Percentiles rank a stretch among this genome's conserved stretches.
phyloP scores from a whole-genome alignment of 345 rosid genomes.

The Gossypium raimondii region DNA sequence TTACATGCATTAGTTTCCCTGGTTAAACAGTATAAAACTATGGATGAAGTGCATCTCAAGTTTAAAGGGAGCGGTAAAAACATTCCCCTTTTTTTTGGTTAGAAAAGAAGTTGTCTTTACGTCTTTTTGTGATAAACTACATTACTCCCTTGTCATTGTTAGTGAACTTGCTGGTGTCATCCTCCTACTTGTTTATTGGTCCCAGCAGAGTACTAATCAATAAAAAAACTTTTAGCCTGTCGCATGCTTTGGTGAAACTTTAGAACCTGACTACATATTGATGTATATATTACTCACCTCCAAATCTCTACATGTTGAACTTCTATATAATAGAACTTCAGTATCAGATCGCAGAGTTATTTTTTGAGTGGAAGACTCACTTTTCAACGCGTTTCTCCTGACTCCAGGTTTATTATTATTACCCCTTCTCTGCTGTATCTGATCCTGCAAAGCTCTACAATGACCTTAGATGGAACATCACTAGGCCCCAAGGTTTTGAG shows the following conservation, averaged over 20 bases:
- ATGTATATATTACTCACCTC: neutral
- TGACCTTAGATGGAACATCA: constrained; percentile 97
- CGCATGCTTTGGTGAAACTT: constrained; percentile 8
- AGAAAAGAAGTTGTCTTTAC: neutral
- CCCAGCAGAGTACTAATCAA: neutral
- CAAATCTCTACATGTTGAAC: neutral
- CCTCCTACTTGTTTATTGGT: neutral
- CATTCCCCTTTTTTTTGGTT: neutral
- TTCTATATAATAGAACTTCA: neutral
- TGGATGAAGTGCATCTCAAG: constrained; percentile 2
- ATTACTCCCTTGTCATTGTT: neutral
- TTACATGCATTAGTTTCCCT: neutral
- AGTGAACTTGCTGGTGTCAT: neutral
- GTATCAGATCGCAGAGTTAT: neutral
- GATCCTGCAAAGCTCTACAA: constrained; percentile 95
- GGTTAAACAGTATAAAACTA: neutral
- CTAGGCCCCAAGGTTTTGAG: constrained; percentile 98
- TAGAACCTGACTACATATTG: neutral
- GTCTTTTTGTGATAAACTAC: neutral
- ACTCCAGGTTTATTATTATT: constrained; percentile 81
- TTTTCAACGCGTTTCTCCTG: constrained; percentile 13
- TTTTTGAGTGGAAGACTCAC: neutral
- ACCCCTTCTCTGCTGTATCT: constrained; percentile 85
- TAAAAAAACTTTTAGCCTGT: neutral
- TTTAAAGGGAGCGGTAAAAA: neutral